A percentile compares a stretch with the other conserved stretches of the same genome.
These are phyloP conservation scores for Elaeagnus macrophylla DNA, from an alignment of 306 rosid species.

Conservation along the genomic window DNA sequence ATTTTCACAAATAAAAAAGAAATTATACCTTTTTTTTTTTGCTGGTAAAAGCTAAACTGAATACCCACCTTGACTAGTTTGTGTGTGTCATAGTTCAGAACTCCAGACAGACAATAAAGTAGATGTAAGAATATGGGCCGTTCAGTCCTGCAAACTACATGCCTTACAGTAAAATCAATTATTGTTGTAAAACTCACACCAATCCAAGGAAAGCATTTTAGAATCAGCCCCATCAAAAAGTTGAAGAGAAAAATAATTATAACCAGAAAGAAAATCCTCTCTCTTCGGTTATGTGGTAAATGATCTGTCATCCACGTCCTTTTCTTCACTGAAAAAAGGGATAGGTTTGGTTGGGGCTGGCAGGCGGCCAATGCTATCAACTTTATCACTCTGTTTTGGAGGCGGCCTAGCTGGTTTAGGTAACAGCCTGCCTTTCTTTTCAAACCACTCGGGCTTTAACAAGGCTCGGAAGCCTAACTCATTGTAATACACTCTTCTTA, in stretches of 20 bases:
- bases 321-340: conserved; percentile 52
- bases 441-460: conserved; percentile 87
- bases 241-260: conserved; percentile 1
- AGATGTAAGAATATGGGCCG: too few species aligned
- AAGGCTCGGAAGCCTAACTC: conserved; percentile 77
- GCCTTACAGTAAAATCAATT: not conserved
- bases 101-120: too few species aligned
- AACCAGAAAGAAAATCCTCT: not conserved
- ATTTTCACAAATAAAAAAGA: too few species aligned
- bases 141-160: not conserved
- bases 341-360: conserved; percentile 90
- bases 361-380: conserved; percentile 83
- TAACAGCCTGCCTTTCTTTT: conserved; percentile 85
- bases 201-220: not conserved
- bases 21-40: too few species aligned
- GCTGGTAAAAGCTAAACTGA: too few species aligned
- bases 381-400: conserved; percentile 72
- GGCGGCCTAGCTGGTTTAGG: conserved; percentile 97
- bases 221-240: not conserved
- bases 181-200: not conserved
- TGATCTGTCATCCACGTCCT: conserved; percentile 22
- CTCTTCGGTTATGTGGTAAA: conserved; percentile 13
- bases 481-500: conserved; percentile 79
- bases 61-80: too few species aligned
- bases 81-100: too few species aligned